Conservation (phyloP, 371 early-diverging fungal genomes). For the Umbelopsis sp. region DNA sequence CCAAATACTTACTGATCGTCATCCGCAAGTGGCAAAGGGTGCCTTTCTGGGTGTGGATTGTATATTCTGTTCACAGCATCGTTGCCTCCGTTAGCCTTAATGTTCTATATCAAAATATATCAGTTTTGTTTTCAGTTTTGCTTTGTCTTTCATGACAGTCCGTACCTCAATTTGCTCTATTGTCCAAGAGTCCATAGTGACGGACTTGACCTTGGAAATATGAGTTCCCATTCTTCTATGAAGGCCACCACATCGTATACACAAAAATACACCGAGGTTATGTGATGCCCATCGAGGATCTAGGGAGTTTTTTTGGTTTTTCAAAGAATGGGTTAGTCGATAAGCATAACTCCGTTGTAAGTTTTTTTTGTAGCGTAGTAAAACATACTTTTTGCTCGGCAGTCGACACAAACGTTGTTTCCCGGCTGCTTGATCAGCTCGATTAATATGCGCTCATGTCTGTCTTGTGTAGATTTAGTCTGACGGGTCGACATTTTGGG, state of each 20-base stretch:
- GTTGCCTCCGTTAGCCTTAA: conserved; percentile 81
- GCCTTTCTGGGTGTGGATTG: conserved; percentile 70
- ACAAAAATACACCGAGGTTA: conserved; percentile 92
- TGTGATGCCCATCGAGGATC: conserved; percentile 96
- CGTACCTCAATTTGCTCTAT: conserved; percentile 87
- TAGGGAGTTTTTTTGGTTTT: conserved; percentile 30
- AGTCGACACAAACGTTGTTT: conserved; percentile 84
- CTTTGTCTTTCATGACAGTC: neutral
- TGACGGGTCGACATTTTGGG: conserved; percentile 42
- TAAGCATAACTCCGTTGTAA: neutral
- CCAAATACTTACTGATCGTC: conserved; percentile 56
- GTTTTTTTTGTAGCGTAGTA: neutral
- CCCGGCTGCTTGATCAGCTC: conserved; percentile 75
- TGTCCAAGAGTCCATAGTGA: conserved; percentile 93
- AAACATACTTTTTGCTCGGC: conserved; percentile 69
- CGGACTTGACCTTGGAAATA: conserved; percentile 91
- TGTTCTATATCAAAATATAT: conserved; percentile 34
- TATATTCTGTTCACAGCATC: conserved; percentile 76
- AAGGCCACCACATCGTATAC: conserved; percentile 91
- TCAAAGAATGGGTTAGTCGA: neutral
- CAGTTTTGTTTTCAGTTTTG: neutral
- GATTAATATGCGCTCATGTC: conserved; percentile 64
- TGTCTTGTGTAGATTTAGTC: conserved; percentile 46
- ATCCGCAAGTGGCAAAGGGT: conserved; percentile 67
- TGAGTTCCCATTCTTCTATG: conserved; percentile 95